Base-by-base conservation (phyloP, 202 grass and related monocot species). In the Panicum virgatum region DNA sequence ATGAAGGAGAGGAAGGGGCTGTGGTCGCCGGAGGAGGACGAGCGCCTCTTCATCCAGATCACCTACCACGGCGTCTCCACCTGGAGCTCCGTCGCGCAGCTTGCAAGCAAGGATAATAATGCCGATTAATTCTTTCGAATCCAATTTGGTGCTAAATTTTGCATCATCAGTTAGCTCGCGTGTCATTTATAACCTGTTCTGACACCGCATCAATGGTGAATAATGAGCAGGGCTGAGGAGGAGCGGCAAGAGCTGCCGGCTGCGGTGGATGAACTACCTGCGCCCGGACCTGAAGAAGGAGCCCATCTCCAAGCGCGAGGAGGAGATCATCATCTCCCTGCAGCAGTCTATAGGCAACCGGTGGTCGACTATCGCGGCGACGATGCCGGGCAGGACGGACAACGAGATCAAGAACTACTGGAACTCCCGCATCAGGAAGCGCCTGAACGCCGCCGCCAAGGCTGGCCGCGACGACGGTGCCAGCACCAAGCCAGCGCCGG, bases 201-300 rank as follows among this genome's bases (percentile, higher is more conserved):
- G 12, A 59, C 56, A 13, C 11, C 25, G 56, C 11, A 11, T 59
- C 56, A 14, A 26, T 59, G 1, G 51, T 22, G 51, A 25, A 27
- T n/a, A n/a, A n/a, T 26, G 43, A 3, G 13, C 82, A 58, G 86
- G 86, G 34, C 9, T 88, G 52, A 65, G 69, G 76, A 56, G 87
- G 58, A 83, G 44, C 78, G 94, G 94, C 50, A 97, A 97, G 78
- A 97, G 94, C 85, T 97, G 94, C 76, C 65, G 94, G 75, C 84
- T 97, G 20, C 88, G 94, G 72, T 97, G 94, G 94, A 93, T 97
- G 76, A 97, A 97, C 70, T 97, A 97, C 84, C 73, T 97, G 71
- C 82, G 94, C 9, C 84, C 84, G 3, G 80, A 88, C 62, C 89
- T 91, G 9, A 92, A 86, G 83, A 90, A 89, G 81, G 87, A 82